Evolutionary conservation across 2,329 filamentous ascomycete genomes (phyloP).

Genomic region (Pseudofabraea citricarpa): DNA sequence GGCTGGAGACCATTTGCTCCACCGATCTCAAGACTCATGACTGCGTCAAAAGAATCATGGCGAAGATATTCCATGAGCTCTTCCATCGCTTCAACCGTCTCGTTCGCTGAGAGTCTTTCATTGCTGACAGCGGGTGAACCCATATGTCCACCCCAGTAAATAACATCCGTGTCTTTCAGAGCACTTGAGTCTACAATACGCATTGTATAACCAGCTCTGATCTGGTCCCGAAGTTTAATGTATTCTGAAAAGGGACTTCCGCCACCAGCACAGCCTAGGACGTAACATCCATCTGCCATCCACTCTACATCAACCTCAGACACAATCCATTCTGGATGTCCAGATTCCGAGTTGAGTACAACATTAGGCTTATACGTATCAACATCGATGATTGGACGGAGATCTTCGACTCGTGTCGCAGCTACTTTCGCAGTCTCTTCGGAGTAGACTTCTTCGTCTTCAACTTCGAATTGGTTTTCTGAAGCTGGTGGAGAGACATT

Average conservation of each 20-base stretch:
- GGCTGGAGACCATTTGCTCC: constrained; percentile 33
- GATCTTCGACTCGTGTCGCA: constrained; percentile 4
- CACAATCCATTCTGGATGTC: constrained; percentile 33
- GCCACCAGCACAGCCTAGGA: constrained; percentile 42
- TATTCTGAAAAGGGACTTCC: constrained; percentile 40
- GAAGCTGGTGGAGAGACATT: constrained; percentile 14
- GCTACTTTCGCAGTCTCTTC: constrained; percentile 11
- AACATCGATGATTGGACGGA: constrained; percentile 23
- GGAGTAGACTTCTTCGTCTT: constrained; percentile 13
- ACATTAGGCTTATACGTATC: constrained; percentile 35
- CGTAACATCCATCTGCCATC: constrained; percentile 41
- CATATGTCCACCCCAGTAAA: constrained; percentile 39
- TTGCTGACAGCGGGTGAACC: constrained; percentile 38
- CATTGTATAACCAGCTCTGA: constrained; percentile 34
- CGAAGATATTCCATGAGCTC: constrained; percentile 30
- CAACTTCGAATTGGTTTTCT: constrained; percentile 14
- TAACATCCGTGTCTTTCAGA: constrained; percentile 36
- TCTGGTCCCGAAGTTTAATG: constrained; percentile 34
- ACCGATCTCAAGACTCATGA: constrained; percentile 36
- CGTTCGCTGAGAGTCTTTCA: constrained; percentile 36
- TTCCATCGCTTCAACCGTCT: constrained; percentile 32
- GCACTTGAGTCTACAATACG: constrained; percentile 36
- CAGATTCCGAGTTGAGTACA: constrained; percentile 21
- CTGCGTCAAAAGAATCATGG: constrained; percentile 26
- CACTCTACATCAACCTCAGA: constrained; percentile 39